Conservation (phyloP, 164 flowering plant species). For the Annona cherimola region DNA sequence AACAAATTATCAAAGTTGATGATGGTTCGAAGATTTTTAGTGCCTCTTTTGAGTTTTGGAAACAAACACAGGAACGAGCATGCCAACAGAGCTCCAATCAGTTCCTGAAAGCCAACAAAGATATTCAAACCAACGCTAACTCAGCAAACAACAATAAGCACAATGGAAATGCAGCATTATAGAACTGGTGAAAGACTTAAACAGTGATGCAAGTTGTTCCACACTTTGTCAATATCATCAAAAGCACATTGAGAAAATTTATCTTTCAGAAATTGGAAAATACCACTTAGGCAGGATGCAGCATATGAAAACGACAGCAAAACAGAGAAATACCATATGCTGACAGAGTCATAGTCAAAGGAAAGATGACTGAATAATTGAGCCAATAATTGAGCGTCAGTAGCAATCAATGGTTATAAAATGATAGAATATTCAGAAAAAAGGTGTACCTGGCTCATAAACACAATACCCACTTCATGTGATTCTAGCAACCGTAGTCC, state of each 20-base stretch:
- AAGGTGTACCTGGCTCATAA: slow-evolving; percentile 67
- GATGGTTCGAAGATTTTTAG: slow-evolving; percentile 58
- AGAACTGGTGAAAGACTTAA: no score
- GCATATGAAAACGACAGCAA: no score
- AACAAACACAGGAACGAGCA: slow-evolving; percentile 90
- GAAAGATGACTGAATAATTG: no score
- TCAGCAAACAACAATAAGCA: neutral
- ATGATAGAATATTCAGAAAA: neutral
- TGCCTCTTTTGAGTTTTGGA: slow-evolving; percentile 52
- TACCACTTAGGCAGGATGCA: no score
- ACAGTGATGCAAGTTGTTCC: no score
- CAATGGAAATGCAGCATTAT: neutral
- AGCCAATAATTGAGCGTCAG: no score
- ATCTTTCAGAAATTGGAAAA: no score
- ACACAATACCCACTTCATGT: slow-evolving; percentile 69
- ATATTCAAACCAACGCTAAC: neutral
- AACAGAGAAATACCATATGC: no score
- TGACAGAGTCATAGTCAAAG: no score
- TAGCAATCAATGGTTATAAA: neutral
- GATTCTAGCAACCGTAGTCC: slow-evolving; percentile 57
- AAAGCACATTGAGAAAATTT: no score
- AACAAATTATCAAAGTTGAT: slow-evolving; percentile 79
- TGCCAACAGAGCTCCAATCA: slow-evolving; percentile 76
- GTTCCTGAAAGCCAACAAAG: slow-evolving; percentile 49
- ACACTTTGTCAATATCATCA: no score